phyloP scores from a whole-genome alignment of 1,284 basidiomycete species.

The Macrocybe sp. region DNA sequence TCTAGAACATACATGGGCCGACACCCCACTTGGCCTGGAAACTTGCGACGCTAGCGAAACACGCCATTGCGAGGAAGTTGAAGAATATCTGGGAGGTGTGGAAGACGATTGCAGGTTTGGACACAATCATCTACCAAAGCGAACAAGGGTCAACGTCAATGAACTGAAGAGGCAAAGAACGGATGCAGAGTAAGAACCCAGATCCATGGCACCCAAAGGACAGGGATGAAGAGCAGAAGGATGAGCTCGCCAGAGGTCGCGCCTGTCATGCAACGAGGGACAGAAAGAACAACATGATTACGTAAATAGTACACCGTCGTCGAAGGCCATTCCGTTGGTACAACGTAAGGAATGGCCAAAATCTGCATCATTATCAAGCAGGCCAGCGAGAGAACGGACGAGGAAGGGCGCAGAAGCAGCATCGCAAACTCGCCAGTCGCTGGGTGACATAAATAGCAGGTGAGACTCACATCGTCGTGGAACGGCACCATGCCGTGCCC shows the following conservation, averaged over 20 bases:
- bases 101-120: conserved; percentile 73
- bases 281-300: conserved; percentile 46
- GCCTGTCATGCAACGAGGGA: conserved; percentile 37
- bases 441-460: conserved; percentile 10
- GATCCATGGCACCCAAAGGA: conserved; percentile 59
- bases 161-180: conserved; percentile 8
- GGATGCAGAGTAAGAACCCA: conserved; percentile 41
- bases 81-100: conserved; percentile 78
- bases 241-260: conserved; percentile 35
- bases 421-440: conserved; percentile 11
- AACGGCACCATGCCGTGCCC: conserved; percentile 57
- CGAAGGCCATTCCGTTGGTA: background rate
- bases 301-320: conserved; percentile 35
- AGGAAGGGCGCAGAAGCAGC: background rate
- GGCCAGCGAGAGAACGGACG: background rate
- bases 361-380: conserved; percentile 9
- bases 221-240: conserved; percentile 57
- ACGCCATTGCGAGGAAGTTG: conserved; percentile 85
- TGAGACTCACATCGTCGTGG: conserved; percentile 61
- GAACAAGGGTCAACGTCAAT: conserved; percentile 9
- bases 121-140: conserved; percentile 69
- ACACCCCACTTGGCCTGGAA: conserved; percentile 83
- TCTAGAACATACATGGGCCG: conserved; percentile 73
- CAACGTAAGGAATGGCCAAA: background rate
- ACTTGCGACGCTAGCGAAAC: conserved; percentile 78